Percentiles rank a stretch among this genome's conserved stretches.
Conservation (phyloP, 2,329 filamentous ascomycete species). For the Talaromyces sp. region DNA sequence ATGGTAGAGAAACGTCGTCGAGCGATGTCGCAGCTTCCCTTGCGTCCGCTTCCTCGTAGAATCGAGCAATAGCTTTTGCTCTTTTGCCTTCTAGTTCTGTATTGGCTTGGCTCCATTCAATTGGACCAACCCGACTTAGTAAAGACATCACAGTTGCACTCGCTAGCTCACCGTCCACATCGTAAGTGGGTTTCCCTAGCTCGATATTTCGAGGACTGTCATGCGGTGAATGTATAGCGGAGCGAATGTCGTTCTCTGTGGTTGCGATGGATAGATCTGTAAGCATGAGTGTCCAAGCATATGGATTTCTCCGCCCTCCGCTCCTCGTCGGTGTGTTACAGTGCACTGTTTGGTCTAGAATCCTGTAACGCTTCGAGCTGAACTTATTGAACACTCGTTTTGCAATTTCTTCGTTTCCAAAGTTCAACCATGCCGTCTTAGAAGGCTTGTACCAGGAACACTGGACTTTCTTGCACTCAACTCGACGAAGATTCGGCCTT, state of each 20-base stretch:
- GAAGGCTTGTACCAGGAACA: constrained; percentile 25
- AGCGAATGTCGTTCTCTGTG: constrained; percentile 19
- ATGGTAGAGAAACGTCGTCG: constrained; percentile 27
- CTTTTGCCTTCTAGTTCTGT: constrained; percentile 27
- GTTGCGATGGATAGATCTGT: constrained; percentile 18
- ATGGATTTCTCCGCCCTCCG: constrained; percentile 11
- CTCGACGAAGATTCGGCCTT: background rate
- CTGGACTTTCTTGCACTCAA: constrained; percentile 22
- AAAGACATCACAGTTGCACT: constrained; percentile 16
- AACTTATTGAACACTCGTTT: constrained; percentile 20
- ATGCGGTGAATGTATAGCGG: constrained; percentile 10
- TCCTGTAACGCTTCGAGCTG: constrained; percentile 18
- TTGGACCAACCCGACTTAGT: background rate
- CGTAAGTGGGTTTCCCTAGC: background rate
- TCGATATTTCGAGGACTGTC: background rate
- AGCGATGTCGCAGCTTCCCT: constrained; percentile 28
- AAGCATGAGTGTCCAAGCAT: constrained; percentile 21
- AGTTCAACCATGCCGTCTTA: constrained; percentile 21
- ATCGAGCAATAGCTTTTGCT: constrained; percentile 38
- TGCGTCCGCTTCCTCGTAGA: constrained; percentile 36
- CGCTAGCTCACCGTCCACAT: constrained; percentile 1
- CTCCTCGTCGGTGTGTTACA: background rate
- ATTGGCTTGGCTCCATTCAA: constrained; percentile 12
- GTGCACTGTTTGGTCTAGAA: background rate
- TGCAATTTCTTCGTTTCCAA: constrained; percentile 21